Conservation (phyloP, 768 basidiomycete genomes). For the Panellus pusillus region DNA sequence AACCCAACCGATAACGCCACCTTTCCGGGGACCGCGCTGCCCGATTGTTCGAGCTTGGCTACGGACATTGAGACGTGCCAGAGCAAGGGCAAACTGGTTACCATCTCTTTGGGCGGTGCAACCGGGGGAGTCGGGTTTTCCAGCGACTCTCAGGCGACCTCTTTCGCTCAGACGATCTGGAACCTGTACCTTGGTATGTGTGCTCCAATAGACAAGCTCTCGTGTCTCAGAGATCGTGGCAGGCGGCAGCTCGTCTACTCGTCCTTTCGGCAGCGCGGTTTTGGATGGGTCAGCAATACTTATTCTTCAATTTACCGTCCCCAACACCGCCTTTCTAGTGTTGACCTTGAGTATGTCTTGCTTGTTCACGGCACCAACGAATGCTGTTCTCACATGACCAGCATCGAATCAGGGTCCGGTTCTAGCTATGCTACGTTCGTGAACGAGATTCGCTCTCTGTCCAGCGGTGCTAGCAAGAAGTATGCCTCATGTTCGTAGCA, state of each 20-base stretch:
- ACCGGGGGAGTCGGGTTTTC: constrained; percentile 62
- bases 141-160: constrained; percentile 53
- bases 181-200: constrained; percentile 59
- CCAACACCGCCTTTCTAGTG: constrained; percentile 29
- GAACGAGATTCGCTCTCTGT: constrained; percentile 52
- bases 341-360: constrained; percentile 59
- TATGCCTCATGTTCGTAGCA: constrained; percentile 23
- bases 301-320: neutral
- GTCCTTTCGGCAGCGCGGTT: constrained; percentile 72
- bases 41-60: constrained; percentile 60
- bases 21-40: constrained; percentile 62
- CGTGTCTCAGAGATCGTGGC: neutral
- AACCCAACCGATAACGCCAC: constrained; percentile 53
- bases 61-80: constrained; percentile 67
- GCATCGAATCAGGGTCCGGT: constrained; percentile 64
- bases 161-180: constrained; percentile 72
- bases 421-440: constrained; percentile 55
- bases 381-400: neutral
- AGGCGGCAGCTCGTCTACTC: constrained; percentile 44
- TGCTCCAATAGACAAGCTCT: neutral
- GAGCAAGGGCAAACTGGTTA: constrained; percentile 59
- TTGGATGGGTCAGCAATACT: constrained; percentile 59
- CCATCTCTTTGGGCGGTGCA: constrained; percentile 60
- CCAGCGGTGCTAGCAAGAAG: constrained; percentile 54
- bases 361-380: neutral